Evolutionary conservation across 352 stramenopile species (phyloP), one percentile per base, ranked within the genome.

Genomic region (Blastocystis sp.): DNA sequence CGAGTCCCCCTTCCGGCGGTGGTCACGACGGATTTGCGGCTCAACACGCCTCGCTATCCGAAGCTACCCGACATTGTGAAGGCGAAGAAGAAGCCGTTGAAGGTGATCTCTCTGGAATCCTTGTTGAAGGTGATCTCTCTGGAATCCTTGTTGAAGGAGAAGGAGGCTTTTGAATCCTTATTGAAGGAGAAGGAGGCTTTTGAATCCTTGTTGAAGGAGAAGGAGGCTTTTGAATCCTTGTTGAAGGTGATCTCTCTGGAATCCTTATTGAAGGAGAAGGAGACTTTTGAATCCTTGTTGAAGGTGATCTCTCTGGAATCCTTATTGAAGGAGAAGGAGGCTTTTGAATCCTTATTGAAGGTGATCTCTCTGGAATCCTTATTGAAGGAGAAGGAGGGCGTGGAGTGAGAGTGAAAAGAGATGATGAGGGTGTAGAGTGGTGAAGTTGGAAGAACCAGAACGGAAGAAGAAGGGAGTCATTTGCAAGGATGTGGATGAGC

Each of bases 31-130:
- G 97, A 99, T 91, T 91, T 99, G 71, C 94, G 97, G 48, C 92
- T 99, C 56, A 99, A 99, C 91, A 95, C 98, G 87, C 97, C 97
- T 53, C 94, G 97, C 17, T 99, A 99, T 91, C 95, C 97, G 21
- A 99, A 95, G 76, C 91, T 99, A 76, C 97, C 97, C 53, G 98
- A 99, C 91, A 99, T 99, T 90, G 99, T 99, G 96, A 99, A 99
- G 92, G 93, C 93, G 45, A 95, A 96, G 90, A 96, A 95, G 90
- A 96, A 95, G 89, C 92, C 91, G 80, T 91, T 96, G 14, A 90
- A 95, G 56, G 91, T 90, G 11, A 91, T 94, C 48, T 56, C 70
- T 23, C 38, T 81, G 1, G 62, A 89, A 48, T 21, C 64, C 21
- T 7, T 74, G 62, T 69, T 28, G n/a, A 17, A 41, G 21, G 9